Evolutionary conservation across 2,329 filamentous ascomycete species (phyloP), one percentile per base, ranked within the genome.

Genomic region (Fusarium sp.): DNA sequence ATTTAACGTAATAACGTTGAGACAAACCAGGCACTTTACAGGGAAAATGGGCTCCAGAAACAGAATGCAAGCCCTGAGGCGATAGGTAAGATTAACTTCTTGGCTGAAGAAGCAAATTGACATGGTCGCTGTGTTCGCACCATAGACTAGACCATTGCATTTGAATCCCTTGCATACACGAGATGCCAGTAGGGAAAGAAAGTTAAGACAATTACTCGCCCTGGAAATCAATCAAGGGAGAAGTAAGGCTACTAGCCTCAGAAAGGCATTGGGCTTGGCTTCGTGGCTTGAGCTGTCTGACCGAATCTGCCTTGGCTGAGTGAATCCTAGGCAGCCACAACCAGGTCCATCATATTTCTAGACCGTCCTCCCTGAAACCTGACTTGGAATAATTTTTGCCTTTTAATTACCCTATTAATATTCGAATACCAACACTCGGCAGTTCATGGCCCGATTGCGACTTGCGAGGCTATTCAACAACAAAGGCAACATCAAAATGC

Each of bases 241-340:
- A 6, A 44, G 11, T 6, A 8, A 6, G 17, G 5, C 14, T 44
- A 7, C 22, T 11, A 11, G 22, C 3, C 22, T 17, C 8, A 27
- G 22, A 27, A 46, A 46, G 42, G 42, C 8, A 46, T 6, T 46
- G 42, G 42, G 51, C 20, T 56, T 56, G 20, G 31, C 14, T 36
- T 46, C 22, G 51, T 56, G 31, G 51, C 51, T 56, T 56, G 31
- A 35, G 20, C 51, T 22, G 29, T 17, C 31, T 31, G 29, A 22
- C 31, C 14, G 16, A 72, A 20, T 71, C 66, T 59, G 69, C 69
- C 69, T 70, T 70, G 36, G 65, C 60, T 62, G 40, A 17, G 22
- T 17, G 40, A 17, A 20, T 20, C 22, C 16, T 16, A 72, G 69
- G 70, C 60, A 62, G 56, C 69, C 59, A 58, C 9, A 46, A 27